Conservation (phyloP, 371 early-diverging fungal species). For the Mortierella sp. region DNA sequence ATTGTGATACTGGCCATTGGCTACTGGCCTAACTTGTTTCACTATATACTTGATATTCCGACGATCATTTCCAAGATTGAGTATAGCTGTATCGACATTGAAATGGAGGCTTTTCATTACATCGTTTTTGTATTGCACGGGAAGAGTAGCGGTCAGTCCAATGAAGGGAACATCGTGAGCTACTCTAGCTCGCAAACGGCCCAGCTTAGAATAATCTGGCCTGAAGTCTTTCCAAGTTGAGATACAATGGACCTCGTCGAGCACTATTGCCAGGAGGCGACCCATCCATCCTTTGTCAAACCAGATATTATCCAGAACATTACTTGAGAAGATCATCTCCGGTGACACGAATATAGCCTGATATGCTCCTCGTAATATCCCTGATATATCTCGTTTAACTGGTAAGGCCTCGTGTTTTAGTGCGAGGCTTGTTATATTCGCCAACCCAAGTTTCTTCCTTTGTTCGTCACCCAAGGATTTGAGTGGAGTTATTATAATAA, state of each 20-base stretch:
- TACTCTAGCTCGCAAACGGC: too few species aligned
- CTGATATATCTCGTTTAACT: not conserved
- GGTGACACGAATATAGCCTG: conserved; percentile 25
- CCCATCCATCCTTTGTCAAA: not conserved
- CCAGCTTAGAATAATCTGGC: too few species aligned
- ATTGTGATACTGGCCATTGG: too few species aligned
- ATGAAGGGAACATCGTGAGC: too few species aligned
- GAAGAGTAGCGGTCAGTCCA: too few species aligned
- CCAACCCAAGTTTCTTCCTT: not conserved
- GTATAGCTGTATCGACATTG: too few species aligned
- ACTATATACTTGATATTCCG: too few species aligned
- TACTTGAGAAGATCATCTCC: conserved; percentile 13
- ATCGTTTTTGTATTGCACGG: too few species aligned
- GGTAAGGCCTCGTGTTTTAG: not conserved
- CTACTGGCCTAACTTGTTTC: too few species aligned
- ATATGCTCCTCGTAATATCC: conserved; percentile 9
- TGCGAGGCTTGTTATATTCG: not conserved
- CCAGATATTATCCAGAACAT: conserved; percentile 3
- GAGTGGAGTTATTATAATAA: conserved; percentile 16
- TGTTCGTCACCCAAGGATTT: conserved; percentile 10
- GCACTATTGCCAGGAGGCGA: not conserved
- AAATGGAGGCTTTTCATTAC: too few species aligned
- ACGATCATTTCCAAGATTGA: too few species aligned
- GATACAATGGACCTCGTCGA: not conserved
- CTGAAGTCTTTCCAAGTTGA: too few species aligned